These are phyloP conservation scores for Scheffersomyces insectosa DNA, from an alignment of 1,139 yeast species.

Conservation along the genomic window DNA sequence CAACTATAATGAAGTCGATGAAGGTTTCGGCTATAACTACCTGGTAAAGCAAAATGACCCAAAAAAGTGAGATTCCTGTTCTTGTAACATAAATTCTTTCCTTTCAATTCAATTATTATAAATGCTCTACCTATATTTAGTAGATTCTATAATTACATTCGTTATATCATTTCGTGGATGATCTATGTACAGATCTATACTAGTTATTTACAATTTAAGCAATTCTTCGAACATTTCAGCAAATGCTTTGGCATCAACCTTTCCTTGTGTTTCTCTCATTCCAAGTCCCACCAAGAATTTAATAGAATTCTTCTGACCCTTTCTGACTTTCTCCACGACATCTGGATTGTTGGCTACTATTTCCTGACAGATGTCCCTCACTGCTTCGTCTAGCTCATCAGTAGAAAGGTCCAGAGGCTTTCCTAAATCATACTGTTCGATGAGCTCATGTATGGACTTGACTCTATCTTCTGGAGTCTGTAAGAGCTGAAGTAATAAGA, in stretches of 20 bases:
- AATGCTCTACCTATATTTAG: background rate
- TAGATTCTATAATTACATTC: background rate
- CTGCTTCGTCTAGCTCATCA: constrained; percentile 42
- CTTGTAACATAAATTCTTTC: background rate
- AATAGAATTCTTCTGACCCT: constrained; percentile 65
- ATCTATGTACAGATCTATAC: background rate
- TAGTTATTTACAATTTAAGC: constrained; percentile 8
- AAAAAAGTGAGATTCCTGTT: background rate
- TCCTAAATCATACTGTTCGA: constrained; percentile 58
- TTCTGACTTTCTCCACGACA: constrained; percentile 55
- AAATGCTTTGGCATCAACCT: constrained; percentile 52
- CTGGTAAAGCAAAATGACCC: background rate
- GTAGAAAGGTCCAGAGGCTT: constrained; percentile 30
- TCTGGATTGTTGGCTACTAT: constrained; percentile 54
- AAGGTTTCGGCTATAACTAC: background rate
- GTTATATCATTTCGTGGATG: background rate
- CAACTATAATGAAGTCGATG: background rate
- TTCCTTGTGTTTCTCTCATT: constrained; percentile 77
- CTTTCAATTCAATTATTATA: too few relatives aligned
- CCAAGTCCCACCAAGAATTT: constrained; percentile 83
- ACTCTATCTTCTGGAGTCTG: constrained; percentile 39
- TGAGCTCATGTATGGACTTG: constrained; percentile 38
- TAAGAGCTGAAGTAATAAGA: constrained; percentile 60
- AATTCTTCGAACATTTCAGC: constrained; percentile 41
- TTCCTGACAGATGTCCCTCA: constrained; percentile 51